Percentiles rank a stretch among this genome's conserved stretches.
These are phyloP conservation scores for Auricularia cornea DNA, from an alignment of 768 basidiomycete species.

Conservation along the genomic window DNA sequence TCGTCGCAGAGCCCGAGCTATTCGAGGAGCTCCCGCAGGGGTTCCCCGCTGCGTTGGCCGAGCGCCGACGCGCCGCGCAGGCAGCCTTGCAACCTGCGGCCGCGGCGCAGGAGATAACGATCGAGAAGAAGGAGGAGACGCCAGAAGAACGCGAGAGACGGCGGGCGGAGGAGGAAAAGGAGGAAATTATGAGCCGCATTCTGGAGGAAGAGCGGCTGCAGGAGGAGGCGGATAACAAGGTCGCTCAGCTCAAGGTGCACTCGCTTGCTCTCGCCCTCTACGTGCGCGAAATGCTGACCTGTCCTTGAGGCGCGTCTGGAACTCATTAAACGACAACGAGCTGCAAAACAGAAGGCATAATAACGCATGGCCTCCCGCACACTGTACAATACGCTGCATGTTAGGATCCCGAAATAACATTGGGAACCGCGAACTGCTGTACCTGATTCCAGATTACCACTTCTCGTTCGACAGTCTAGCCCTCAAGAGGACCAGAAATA, in stretches of 20 bases:
- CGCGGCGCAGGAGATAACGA: constrained; percentile 18
- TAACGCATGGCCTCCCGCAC: not conserved
- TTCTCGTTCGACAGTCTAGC: too few species aligned
- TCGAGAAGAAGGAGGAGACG: constrained; percentile 16
- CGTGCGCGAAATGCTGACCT: not conserved
- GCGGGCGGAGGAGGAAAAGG: constrained; percentile 39
- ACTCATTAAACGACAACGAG: constrained; percentile 1
- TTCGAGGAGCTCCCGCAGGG: constrained; percentile 39
- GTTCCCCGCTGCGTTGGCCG: constrained; percentile 28
- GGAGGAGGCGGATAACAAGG: constrained; percentile 79
- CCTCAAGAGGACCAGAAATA: too few species aligned
- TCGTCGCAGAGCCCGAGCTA: constrained; percentile 60
- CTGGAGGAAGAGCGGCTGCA: constrained; percentile 80
- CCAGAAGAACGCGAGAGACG: constrained; percentile 1
- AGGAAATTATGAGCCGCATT: constrained; percentile 79
- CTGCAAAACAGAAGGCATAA: not conserved
- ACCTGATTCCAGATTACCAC: too few species aligned
- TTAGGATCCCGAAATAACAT: too few species aligned
- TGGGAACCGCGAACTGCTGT: too few species aligned
- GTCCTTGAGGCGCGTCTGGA: not conserved
- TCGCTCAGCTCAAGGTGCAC: constrained; percentile 47
- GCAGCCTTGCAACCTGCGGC: constrained; percentile 6
- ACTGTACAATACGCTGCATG: too few species aligned
- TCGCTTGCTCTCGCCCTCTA: not conserved
- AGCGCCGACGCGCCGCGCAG: not conserved